phyloP scores from a whole-genome alignment of 345 rosid genomes.

The Kernera saxatilis region DNA sequence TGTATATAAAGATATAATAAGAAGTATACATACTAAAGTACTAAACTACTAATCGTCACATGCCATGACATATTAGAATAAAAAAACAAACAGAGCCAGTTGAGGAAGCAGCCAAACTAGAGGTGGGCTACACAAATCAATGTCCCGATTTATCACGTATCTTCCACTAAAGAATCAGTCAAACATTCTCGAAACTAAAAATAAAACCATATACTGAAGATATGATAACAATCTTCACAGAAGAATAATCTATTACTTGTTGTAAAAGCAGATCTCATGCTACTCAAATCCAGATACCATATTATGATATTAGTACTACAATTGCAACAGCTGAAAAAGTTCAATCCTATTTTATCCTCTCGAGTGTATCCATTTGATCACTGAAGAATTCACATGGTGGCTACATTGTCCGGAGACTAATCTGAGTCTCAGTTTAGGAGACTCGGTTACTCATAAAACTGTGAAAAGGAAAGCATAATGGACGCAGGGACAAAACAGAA shows the following conservation, averaged over 20 bases:
- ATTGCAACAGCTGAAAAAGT: neutral
- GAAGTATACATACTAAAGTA: neutral
- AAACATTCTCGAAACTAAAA: slow-evolving; percentile 24
- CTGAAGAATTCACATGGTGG: slow-evolving; percentile 7
- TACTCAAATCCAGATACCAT: neutral
- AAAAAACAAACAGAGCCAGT: slow-evolving; percentile 22
- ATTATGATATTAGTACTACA: neutral
- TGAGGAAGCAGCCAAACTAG: slow-evolving; percentile 31
- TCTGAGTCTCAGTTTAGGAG: slow-evolving; percentile 6
- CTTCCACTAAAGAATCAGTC: slow-evolving; percentile 30
- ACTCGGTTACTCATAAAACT: neutral
- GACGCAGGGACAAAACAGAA: slow-evolving; percentile 5
- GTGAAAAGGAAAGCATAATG: slow-evolving; percentile 10
- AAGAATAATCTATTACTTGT: neutral
- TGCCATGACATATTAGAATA: slow-evolving; percentile 20
- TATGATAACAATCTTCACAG: neutral
- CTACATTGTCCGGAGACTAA: slow-evolving; percentile 8
- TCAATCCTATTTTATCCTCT: neutral
- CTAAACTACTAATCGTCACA: slow-evolving; percentile 13
- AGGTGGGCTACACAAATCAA: slow-evolving; percentile 33
- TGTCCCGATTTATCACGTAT: slow-evolving; percentile 25
- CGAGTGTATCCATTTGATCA: neutral
- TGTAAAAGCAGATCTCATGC: neutral
- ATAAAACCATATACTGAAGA: neutral
- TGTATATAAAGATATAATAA: neutral